Conservation (phyloP, 2,329 filamentous ascomycete species). For the Trichoderma semiorbis region DNA sequence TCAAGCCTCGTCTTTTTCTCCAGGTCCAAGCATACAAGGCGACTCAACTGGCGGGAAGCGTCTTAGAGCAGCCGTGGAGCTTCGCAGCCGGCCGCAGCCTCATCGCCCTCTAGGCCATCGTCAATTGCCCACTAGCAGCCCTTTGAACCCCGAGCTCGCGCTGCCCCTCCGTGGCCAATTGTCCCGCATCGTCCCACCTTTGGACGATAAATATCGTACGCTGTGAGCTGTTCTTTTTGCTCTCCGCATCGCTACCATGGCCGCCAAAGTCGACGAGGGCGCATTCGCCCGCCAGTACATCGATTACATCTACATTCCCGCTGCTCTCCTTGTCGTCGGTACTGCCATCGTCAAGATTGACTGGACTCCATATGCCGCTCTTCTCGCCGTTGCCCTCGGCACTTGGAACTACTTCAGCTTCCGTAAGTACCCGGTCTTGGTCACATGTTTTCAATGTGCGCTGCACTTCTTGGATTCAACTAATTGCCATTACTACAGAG, state of each 20-base stretch:
- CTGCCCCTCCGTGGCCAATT: slow-evolving; percentile 12
- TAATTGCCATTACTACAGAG: slow-evolving; percentile 45
- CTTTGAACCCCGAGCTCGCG: background rate
- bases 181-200: slow-evolving; percentile 14
- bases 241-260: slow-evolving; percentile 21
- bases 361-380: slow-evolving; percentile 68
- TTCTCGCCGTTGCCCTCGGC: slow-evolving; percentile 63
- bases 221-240: background rate
- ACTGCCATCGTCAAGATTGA: slow-evolving; percentile 75
- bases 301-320: slow-evolving; percentile 80
- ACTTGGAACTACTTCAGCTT: slow-evolving; percentile 68
- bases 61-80: background rate
- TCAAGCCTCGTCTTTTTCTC: slow-evolving; percentile 1
- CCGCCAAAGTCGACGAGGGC: slow-evolving; percentile 28
- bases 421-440: slow-evolving; percentile 52
- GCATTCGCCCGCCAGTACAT: slow-evolving; percentile 60
- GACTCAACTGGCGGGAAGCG: background rate
- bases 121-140: background rate
- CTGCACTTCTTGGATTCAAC: background rate
- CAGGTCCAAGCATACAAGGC: background rate
- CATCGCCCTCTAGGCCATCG: background rate
- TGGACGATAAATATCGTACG: background rate
- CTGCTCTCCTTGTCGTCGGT: slow-evolving; percentile 72
- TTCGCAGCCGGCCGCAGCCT: background rate
- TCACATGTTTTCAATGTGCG: background rate